Percentiles rank a stretch among this genome's conserved stretches.
phyloP scores from a whole-genome alignment of 2,329 filamentous ascomycete genomes.

The Nigrograna mackinnonii region DNA sequence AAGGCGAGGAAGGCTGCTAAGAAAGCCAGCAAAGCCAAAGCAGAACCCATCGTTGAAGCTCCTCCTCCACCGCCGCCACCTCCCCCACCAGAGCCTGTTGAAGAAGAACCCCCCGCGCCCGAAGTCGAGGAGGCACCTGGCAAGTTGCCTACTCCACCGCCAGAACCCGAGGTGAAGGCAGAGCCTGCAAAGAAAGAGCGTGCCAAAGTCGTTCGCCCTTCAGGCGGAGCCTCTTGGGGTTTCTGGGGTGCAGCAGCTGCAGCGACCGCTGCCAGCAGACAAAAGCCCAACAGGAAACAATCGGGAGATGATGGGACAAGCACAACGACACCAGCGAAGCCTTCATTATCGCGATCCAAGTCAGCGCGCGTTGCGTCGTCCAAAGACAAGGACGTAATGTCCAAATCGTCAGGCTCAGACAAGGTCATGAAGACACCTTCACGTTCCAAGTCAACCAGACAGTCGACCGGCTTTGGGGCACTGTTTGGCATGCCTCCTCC shows the following conservation, averaged over 20 bases:
- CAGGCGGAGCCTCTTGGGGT: constrained; percentile 71
- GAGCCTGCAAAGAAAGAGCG: constrained; percentile 72
- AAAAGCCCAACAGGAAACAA: constrained; percentile 40
- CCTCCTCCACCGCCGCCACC: constrained; percentile 1
- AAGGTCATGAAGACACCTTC: constrained; percentile 60
- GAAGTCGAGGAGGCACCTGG: constrained; percentile 25
- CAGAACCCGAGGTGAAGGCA: constrained; percentile 31
- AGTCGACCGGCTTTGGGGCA: constrained; percentile 63
- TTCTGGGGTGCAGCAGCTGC: constrained; percentile 66
- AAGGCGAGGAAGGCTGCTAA: constrained; percentile 37
- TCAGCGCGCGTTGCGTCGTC: constrained; percentile 51
- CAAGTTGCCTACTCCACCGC: constrained; percentile 46
- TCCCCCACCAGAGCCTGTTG: neutral
- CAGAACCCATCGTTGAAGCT: constrained; percentile 18
- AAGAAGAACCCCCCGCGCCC: constrained; percentile 3
- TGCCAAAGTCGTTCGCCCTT: constrained; percentile 73
- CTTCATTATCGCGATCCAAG: constrained; percentile 58
- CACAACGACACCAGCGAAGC: constrained; percentile 34
- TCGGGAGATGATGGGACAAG: constrained; percentile 34
- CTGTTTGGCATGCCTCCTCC: constrained; percentile 59
- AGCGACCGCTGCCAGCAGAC: constrained; percentile 38
- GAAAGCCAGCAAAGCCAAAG: constrained; percentile 31
- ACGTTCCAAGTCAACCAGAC: constrained; percentile 57
- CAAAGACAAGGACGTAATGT: constrained; percentile 65
- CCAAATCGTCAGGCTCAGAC: constrained; percentile 75